A percentile compares a stretch with the other conserved stretches of the same genome.
Evolutionary conservation across 1,284 basidiomycete genomes (phyloP).

Genomic region (Anthracocystis walkeri): DNA sequence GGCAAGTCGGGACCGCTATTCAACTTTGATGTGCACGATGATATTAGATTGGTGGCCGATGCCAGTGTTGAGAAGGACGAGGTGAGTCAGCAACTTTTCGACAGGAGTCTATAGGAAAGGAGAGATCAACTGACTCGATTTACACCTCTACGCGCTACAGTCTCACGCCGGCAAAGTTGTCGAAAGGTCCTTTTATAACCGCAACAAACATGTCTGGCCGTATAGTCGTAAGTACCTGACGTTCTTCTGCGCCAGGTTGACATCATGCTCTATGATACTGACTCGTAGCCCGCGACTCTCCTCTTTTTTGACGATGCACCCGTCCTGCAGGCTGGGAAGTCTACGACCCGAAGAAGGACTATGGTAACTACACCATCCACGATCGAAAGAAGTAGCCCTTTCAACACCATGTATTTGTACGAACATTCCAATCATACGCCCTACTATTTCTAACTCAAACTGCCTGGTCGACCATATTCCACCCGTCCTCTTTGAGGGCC

Average conservation of each 20-base stretch:
- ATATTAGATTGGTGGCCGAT: constrained; percentile 93
- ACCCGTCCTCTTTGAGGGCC: constrained; percentile 34
- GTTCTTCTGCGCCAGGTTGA: neutral
- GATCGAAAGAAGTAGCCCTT: constrained; percentile 41
- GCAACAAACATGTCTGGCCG: constrained; percentile 97
- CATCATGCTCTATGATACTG: neutral
- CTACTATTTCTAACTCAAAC: neutral
- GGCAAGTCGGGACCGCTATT: constrained; percentile 98
- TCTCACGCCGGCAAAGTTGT: constrained; percentile 99
- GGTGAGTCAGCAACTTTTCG: neutral
- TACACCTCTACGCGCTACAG: constrained; percentile 23
- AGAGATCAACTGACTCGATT: neutral
- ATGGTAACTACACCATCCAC: constrained; percentile 60
- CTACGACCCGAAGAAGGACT: constrained; percentile 62
- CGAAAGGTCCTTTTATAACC: constrained; percentile 90
- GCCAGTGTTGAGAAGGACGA: constrained; percentile 97
- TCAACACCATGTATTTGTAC: constrained; percentile 10
- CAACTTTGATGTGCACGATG: constrained; percentile 99
- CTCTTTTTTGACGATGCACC: neutral
- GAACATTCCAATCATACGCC: neutral
- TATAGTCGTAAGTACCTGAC: constrained; percentile 72
- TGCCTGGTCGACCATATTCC: constrained; percentile 28
- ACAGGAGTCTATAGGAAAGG: neutral
- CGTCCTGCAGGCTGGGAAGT: constrained; percentile 53
- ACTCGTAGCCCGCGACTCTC: neutral